Evolutionary conservation across 306 rosid genomes (phyloP), one percentile per base, ranked within the genome.

Genomic region (Coriaria nepalensis): DNA sequence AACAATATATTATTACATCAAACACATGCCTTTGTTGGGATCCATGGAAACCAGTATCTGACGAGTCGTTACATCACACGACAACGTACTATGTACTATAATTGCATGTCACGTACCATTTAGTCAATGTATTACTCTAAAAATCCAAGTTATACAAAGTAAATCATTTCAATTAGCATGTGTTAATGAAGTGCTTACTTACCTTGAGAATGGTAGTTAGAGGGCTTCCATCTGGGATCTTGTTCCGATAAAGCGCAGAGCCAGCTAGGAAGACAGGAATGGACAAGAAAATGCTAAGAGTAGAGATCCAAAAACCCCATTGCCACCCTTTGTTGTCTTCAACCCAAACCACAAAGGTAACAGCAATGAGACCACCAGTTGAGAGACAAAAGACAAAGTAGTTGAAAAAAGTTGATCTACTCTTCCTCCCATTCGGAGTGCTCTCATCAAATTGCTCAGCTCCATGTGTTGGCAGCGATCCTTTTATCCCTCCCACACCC

Each of bases 401-500:
- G 59, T 82, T 87, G 60, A 87, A 87, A 68, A 79, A 87, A 13
- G 78, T 6, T 14, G 94, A 77, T 39, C 94, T 75, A 61, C 62
- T 70, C 66, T 65, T 74, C 64, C 92, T 68, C 50, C 86, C 92
- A 29, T 73, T 68, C 43, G 51, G 42, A 4, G 71, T 76, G 10
- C 56, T 58, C 40, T 86, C 86, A 40, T 87, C 92, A 64, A 79
- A 82, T 51, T 86, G 92, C 55, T 79, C 84, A 11, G 93, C 94
- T 4, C 93, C 96, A 47, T 83, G 93, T 33, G 93, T 73, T 40
- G 86, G 93, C 50, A 87, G 79, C 14, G 94, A 67, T 9, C 96
- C 94, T 75, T 83, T 87, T 54, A 83, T 83, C 35, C 93, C 94
- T 11, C 96, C 96, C 35, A 87, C 96, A 7, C 96, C 94, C 2